Evolutionary conservation across 257 asterid species (phyloP), one percentile per base, ranked within the genome.

Genomic region (Solanum habrochaites): DNA sequence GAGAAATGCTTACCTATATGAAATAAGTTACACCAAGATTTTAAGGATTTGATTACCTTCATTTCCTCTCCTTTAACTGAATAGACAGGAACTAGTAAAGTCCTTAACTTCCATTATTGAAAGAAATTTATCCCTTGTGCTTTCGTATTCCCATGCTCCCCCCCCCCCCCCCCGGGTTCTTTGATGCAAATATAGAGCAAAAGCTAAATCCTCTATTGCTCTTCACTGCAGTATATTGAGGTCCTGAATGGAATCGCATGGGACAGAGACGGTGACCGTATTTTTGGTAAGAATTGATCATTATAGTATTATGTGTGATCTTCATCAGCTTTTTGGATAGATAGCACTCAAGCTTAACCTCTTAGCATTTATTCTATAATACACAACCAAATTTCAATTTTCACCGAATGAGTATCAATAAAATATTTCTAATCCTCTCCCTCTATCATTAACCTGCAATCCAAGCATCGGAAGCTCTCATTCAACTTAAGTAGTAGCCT

Each of bases 221-320:
- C 43, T 37, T 87, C 67, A 86, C 92, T 92, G 78, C 94, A 97
- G 99, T 58, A 86, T 14, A 88, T 97, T 60, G 97, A 94, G 91
- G 98, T 95, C 71, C 87, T 97, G 90, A 97, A 97, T 71, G 99
- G 99, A 87, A 97, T 97, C 66, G 99, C 99, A 56, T 97, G 98
- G 98, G 98, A 97, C 86, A 77, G 80, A 86, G 90, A 90, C 56
- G 78, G 82, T 40, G 90, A 91, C 90, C 98, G 98, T 23, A 31
- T 94, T 58, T 95, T 97, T 29, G 93, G 99, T 97, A 88, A 93
- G 93, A 64, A 29, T 27, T 32, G 5, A 64, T 25, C 73, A 7
- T 12, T 82, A 39, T 78, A 37, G 15, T 11, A 52, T 11, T 67
- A 20, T 69, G 35, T 29, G 78, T 69, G 62, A 20, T 23, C 42